Conservation (phyloP, 768 basidiomycete species). For the Sporobolomyces phaffii region DNA sequence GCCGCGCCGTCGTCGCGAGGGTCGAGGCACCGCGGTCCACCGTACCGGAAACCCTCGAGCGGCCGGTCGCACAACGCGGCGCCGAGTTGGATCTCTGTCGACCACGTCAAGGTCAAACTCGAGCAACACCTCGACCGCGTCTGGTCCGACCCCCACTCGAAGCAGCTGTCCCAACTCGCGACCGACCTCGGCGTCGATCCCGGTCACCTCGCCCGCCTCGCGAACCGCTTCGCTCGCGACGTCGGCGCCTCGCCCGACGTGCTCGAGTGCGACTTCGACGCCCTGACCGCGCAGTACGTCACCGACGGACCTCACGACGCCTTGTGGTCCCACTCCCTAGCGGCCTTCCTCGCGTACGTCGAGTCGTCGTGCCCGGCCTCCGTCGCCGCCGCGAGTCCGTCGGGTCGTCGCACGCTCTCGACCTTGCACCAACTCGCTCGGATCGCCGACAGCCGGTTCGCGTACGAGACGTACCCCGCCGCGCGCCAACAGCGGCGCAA, state of each 20-base stretch:
- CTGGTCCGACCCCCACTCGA: slow-evolving; percentile 5
- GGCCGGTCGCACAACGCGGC: too few relatives aligned
- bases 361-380: slow-evolving; percentile 1
- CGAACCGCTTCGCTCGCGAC: too few relatives aligned
- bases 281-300: slow-evolving; percentile 1
- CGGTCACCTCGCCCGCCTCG: too few relatives aligned
- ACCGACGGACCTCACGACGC: slow-evolving; percentile 11
- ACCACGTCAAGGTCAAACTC: slow-evolving; percentile 6
- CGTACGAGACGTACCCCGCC: slow-evolving; percentile 39
- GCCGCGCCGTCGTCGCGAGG: too few relatives aligned
- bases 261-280: slow-evolving; percentile 12
- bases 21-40: too few relatives aligned
- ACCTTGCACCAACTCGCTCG: slow-evolving; percentile 30
- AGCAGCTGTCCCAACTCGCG: background rate
- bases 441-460: slow-evolving; percentile 32
- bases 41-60: too few relatives aligned
- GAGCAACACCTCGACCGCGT: slow-evolving; percentile 5
- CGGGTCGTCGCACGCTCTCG: slow-evolving; percentile 13
- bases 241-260: background rate
- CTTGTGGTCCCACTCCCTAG: slow-evolving; percentile 14
- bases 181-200: slow-evolving; percentile 17
- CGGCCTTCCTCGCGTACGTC: slow-evolving; percentile 25
- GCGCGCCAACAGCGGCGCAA: slow-evolving; percentile 65
- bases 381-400: background rate
- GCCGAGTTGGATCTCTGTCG: slow-evolving; percentile 6